Evolutionary conservation across 352 stramenopile species (phyloP).

Genomic region (Phytopythium helicoides): DNA sequence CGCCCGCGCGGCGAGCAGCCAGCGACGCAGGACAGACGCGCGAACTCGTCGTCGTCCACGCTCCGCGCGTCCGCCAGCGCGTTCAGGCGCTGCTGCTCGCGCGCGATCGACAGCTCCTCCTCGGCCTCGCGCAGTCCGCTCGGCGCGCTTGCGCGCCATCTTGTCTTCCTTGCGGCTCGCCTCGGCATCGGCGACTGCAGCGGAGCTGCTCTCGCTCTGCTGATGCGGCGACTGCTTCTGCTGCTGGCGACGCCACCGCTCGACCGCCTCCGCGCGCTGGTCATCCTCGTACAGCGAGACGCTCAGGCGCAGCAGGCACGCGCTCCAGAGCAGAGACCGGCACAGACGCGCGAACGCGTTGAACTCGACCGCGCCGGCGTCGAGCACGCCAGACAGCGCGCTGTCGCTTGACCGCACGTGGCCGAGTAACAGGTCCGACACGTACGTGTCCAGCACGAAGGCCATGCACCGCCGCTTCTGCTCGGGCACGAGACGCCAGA

Average conservation of each 20-base stretch:
- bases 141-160: slow-evolving; percentile 41
- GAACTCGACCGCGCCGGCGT: slow-evolving; percentile 46
- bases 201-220: not conserved
- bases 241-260: slow-evolving; percentile 3
- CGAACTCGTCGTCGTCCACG: slow-evolving; percentile 43
- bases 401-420: slow-evolving; percentile 26
- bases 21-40: no score
- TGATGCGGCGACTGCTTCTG: slow-evolving; percentile 23
- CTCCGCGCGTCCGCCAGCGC: slow-evolving; percentile 33
- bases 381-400: slow-evolving; percentile 12
- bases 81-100: slow-evolving; percentile 61
- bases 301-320: slow-evolving; percentile 48
- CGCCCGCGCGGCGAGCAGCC: no score
- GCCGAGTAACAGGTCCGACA: slow-evolving; percentile 53
- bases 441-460: slow-evolving; percentile 62
- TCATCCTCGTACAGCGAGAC: slow-evolving; percentile 47
- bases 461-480: slow-evolving; percentile 40
- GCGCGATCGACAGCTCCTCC: slow-evolving; percentile 57
- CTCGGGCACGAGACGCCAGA: slow-evolving; percentile 60
- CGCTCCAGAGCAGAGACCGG: slow-evolving; percentile 56
- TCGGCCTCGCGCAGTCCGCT: slow-evolving; percentile 51
- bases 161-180: slow-evolving; percentile 26
- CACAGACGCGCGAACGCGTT: slow-evolving; percentile 52
- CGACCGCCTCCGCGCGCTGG: slow-evolving; percentile 15
- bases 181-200: not conserved